A percentile compares a stretch with the other conserved stretches of the same genome.
These are phyloP conservation scores for Cyphellophora europaea DNA, from an alignment of 2,329 filamentous ascomycete species.

Conservation along the genomic window DNA sequence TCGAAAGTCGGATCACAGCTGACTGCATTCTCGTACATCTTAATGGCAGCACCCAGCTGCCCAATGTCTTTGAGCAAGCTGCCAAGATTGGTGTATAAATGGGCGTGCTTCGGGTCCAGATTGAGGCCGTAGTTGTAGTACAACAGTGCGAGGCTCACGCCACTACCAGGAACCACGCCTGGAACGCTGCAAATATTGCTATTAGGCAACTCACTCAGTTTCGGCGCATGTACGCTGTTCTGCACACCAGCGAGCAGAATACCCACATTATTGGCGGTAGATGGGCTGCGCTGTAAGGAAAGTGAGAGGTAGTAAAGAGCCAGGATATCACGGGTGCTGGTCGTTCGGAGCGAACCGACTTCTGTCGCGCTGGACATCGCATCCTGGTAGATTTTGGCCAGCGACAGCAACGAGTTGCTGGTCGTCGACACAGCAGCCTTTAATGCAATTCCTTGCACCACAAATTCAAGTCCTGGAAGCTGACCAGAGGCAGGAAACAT, in stretches of 20 bases:
- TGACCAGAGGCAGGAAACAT: conserved; percentile 70
- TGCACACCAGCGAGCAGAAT: conserved; percentile 94
- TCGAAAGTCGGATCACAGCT: conserved; percentile 89
- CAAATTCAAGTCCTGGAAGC: conserved; percentile 67
- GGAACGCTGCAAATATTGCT: conserved; percentile 36
- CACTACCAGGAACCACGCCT: conserved; percentile 76
- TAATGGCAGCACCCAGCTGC: conserved; percentile 80
- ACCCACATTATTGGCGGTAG: conserved; percentile 95
- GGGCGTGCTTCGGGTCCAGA: conserved; percentile 81
- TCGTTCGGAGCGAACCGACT: conserved; percentile 50
- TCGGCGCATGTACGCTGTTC: conserved; percentile 44
- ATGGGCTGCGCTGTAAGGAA: conserved; percentile 89
- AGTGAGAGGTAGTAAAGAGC: conserved; percentile 92
- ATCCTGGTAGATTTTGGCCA: conserved; percentile 97
- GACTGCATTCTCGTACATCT: conserved; percentile 95
- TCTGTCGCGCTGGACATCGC: conserved; percentile 57
- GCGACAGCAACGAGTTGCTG: conserved; percentile 85
- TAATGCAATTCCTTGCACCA: conserved; percentile 61
- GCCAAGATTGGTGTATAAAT: conserved; percentile 92
- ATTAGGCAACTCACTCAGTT: conserved; percentile 22
- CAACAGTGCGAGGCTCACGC: conserved; percentile 74
- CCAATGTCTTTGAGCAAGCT: conserved; percentile 95
- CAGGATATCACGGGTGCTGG: conserved; percentile 82
- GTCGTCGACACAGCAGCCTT: conserved; percentile 83
- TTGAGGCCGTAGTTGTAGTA: conserved; percentile 94